Conservation (phyloP, 1,284 basidiomycete species). For the Termitomyces sp. region DNA sequence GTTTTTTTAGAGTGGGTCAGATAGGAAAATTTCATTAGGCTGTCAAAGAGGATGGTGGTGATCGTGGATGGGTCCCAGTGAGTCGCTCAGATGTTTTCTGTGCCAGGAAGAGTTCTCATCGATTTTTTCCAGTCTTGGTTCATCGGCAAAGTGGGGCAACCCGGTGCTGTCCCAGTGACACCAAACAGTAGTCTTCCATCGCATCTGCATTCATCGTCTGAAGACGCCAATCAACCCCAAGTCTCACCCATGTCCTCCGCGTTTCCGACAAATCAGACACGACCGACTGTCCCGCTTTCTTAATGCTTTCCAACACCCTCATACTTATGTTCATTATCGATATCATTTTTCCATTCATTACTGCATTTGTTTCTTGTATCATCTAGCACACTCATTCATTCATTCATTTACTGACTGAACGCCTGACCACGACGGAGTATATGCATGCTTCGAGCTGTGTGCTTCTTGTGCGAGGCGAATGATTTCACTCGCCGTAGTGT, state of each 20-base stretch:
- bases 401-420: neutral
- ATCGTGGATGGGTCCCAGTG: conserved; percentile 88
- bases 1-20: neutral
- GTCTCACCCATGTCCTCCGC: conserved; percentile 74
- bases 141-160: conserved; percentile 62
- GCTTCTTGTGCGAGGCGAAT: neutral
- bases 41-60: conserved; percentile 83
- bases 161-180: conserved; percentile 48
- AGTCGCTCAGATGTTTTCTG: conserved; percentile 21
- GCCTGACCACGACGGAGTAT: neutral
- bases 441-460: neutral
- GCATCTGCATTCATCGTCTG: conserved; percentile 26
- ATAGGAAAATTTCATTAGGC: conserved; percentile 41
- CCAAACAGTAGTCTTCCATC: conserved; percentile 43
- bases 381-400: conserved; percentile 8
- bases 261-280: conserved; percentile 45
- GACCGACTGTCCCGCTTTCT: conserved; percentile 19
- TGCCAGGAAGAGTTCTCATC: neutral
- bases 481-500: conserved; percentile 4
- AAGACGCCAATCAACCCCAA: conserved; percentile 44
- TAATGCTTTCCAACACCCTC: neutral
- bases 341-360: conserved; percentile 4
- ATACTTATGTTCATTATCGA: conserved; percentile 1
- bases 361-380: conserved; percentile 12
- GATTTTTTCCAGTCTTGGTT: conserved; percentile 57